A percentile compares a stretch with the other conserved stretches of the same genome.
Conservation (phyloP, 169 alveolate species). For the Babesia gibsoni region DNA sequence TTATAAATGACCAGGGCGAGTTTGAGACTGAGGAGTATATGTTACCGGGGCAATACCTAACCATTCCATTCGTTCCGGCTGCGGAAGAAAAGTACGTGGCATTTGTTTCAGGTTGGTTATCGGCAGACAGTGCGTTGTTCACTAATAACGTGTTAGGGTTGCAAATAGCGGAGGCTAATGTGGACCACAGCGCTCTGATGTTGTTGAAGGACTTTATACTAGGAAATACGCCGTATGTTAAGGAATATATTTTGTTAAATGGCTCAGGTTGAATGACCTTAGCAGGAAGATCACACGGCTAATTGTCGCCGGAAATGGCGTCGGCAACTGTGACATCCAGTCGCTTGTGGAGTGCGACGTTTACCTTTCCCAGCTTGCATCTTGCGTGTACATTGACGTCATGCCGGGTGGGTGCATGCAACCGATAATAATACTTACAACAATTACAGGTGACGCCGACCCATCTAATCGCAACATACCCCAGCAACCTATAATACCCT, state of each 20-base stretch:
- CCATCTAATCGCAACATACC: conserved; percentile 66
- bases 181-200: conserved; percentile 30
- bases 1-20: conserved; percentile 37
- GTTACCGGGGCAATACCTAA: conserved; percentile 39
- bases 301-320: conserved; percentile 62
- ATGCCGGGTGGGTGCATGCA: conserved; percentile 55
- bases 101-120: conserved; percentile 32
- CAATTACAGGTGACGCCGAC: conserved; percentile 35
- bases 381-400: conserved; percentile 50
- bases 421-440: background rate
- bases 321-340: conserved; percentile 50
- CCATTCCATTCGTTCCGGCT: conserved; percentile 13
- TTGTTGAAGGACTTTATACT: conserved; percentile 37
- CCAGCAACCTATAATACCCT: conserved; percentile 61
- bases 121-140: background rate
- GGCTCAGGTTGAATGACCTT: conserved; percentile 12
- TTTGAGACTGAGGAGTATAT: conserved; percentile 55
- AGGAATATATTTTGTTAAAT: background rate
- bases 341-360: conserved; percentile 41
- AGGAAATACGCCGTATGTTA: conserved; percentile 43
- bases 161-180: conserved; percentile 11
- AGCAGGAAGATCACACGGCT: conserved; percentile 48
- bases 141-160: conserved; percentile 23
- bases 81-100: conserved; percentile 57
- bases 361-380: conserved; percentile 53